phyloP scores from a whole-genome alignment of 371 early-diverging fungal species.

The Haplosporangium sp. region DNA sequence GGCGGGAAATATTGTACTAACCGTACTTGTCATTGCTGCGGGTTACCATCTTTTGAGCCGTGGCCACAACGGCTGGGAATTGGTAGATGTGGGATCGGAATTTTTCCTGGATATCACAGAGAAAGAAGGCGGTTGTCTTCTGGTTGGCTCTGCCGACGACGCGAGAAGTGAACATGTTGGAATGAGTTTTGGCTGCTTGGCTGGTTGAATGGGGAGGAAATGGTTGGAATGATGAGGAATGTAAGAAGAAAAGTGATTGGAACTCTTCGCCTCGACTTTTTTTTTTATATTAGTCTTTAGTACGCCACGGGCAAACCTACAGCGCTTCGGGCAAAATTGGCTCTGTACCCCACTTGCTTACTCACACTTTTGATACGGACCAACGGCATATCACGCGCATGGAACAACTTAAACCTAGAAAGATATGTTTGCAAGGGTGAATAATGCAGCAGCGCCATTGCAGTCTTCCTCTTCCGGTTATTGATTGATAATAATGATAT shows the following conservation, averaged over 20 bases:
- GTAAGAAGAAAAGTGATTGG: background rate
- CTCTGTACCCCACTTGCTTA: too few relatives aligned
- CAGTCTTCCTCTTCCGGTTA: too few relatives aligned
- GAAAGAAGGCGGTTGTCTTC: conserved; percentile 84
- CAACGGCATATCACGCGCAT: too few relatives aligned
- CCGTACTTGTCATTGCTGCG: background rate
- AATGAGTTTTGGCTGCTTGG: background rate
- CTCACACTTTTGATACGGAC: too few relatives aligned
- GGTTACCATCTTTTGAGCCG: conserved; percentile 89
- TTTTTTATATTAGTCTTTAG: background rate
- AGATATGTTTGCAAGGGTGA: too few relatives aligned
- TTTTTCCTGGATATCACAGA: conserved; percentile 94
- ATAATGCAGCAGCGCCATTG: too few relatives aligned
- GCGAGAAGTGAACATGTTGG: conserved; percentile 42
- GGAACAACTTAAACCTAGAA: too few relatives aligned
- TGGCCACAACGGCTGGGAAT: conserved; percentile 82
- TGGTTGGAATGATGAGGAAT: background rate
- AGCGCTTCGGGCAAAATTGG: too few relatives aligned
- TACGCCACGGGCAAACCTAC: background rate
- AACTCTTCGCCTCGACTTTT: background rate
- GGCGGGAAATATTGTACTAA: too few relatives aligned
- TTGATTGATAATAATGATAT: too few relatives aligned
- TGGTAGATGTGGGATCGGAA: conserved; percentile 87
- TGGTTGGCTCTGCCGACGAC: conserved; percentile 59
- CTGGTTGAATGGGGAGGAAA: conserved; percentile 1